A percentile compares a stretch with the other conserved stretches of the same genome.
These are phyloP conservation scores for Cichorium intybus DNA, from an alignment of 140 eudicot genomes.

Conservation along the genomic window DNA sequence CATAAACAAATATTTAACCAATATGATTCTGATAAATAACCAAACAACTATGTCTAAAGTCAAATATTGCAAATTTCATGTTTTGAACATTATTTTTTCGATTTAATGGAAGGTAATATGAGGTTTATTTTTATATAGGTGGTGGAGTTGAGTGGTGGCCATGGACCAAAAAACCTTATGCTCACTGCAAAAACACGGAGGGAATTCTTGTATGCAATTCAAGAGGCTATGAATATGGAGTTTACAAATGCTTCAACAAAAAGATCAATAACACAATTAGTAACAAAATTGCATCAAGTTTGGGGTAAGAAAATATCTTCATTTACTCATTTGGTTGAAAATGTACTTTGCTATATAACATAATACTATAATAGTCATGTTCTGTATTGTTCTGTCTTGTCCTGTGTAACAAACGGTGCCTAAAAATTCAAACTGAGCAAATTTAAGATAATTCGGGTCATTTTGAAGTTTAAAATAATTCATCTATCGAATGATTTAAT, in stretches of 20 bases:
- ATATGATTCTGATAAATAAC: too few relatives aligned
- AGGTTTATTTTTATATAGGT: conserved; percentile 37
- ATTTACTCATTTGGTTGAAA: neutral
- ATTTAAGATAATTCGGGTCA: too few relatives aligned
- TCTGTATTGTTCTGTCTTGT: too few relatives aligned
- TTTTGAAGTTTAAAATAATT: too few relatives aligned
- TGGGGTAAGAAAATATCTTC: conserved; percentile 59
- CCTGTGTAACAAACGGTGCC: too few relatives aligned
- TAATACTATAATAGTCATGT: too few relatives aligned
- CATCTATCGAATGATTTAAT: too few relatives aligned
- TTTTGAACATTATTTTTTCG: neutral
- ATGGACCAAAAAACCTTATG: conserved; percentile 56
- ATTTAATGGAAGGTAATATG: neutral
- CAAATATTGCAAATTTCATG: neutral
- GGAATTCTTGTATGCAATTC: conserved; percentile 54
- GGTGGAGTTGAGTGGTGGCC: conserved; percentile 59
- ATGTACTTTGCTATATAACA: neutral
- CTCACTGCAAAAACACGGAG: conserved; percentile 61
- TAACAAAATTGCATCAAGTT: conserved; percentile 58
- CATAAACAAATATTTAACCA: too few relatives aligned
- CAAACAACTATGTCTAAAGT: neutral
- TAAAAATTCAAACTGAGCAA: too few relatives aligned
- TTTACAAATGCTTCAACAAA: conserved; percentile 59
- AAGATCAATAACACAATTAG: conserved; percentile 53
- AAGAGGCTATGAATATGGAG: conserved; percentile 56